Base-by-base conservation (phyloP, 495 filamentous ascomycete genomes). In the Aspergillus leporis region DNA sequence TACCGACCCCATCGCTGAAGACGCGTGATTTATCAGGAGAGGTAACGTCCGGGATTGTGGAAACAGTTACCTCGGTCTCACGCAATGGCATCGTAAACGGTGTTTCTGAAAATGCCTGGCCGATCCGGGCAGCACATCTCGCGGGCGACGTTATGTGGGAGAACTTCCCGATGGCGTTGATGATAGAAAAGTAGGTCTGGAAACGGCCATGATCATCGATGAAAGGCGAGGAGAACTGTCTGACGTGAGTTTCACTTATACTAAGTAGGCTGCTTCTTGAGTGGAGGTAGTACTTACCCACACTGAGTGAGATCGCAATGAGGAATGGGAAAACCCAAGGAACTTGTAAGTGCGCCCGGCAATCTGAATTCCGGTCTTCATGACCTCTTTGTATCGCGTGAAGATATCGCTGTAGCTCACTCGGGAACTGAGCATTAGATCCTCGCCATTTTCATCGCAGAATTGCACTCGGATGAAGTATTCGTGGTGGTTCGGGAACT, bases 21-120 rank as follows among this genome's bases (percentile, higher is more conserved):
- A 83, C 78, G n/a, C 87, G 74, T 7, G 55, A 8, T 0, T 55
- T 72, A 41, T 70, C 68, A 30, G 65, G 59, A 4, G 46, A 56
- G 58, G 74, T 60, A 14, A 84, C 67, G 51, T 80, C 87, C 0
- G 54, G 59, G 0, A 85, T 80, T 7, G 52, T 45, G 6, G 3
- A 31, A 0, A 68, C 51, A 18, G 18, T 23, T 16, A 63, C 60
- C 30, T 53, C 14, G 47, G 67, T 40, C 6, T 77, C 61, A 0
- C 49, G 43, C 7, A 71, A 13, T 12, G 56, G 23, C 25, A 83
- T 74, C 0, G 86, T 73, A 32, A 70, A 74, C 0, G 74, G 79
- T 0, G 91, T 94, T 57, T 94, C 88, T 0, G 90, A 89, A 53
- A 94, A 94, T 0, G 89, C 86, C 64, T 94, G 91, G 1, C 91